Evolutionary conservation across 208 protist species (phyloP), one percentile per base, ranked within the genome.

Genomic region (Acanthamoeba polyphaga): DNA sequence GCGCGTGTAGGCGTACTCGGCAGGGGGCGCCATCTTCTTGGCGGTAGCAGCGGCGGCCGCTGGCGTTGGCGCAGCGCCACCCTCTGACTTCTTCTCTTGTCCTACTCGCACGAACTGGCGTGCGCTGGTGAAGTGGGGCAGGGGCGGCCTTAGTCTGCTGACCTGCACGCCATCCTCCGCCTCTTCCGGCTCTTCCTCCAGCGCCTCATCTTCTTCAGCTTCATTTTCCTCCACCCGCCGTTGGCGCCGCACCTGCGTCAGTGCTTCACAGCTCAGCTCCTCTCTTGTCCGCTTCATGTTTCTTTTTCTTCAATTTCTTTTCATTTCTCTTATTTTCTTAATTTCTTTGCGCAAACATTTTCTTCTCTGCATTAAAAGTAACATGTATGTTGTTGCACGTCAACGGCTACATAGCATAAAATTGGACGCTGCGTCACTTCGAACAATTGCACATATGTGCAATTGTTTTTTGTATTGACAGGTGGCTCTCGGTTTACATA

Each of bases 1-100:
- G n/a, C 80, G 80, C 22, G 80, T 88, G 80, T 88, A 88, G 80
- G 80, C 46, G 34, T 88, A 88, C 29, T 88, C 80, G 24, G 80
- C 51, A 19, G 24, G 7, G 24, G 15, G 38, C 49, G 76, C 53
- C 53, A 19, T 58, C 53, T 19, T 58, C 51, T 72, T 72, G 1
- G 38, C 12, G 15, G 74, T 34, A 17, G 74, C 43, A 2, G 74
- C n/a, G n/a, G 43, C 12, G 49, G 38, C 17, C 22, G 43, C 29
- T 6, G 72, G 1, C 43, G 38, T 8, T 55, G 49, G n/a, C 2
- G 49, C 17, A 12, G 66, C 66, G 12, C n/a, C n/a, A n/a, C 17
- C 17, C 3, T 74, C 32, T 13, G 10, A 34, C 32, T 22, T 78
- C 8, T 32, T 32, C 29, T 72, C 9, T 70, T 70, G 24, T 22